A percentile compares a stretch with the other conserved stretches of the same genome.
Conservation (phyloP, 768 basidiomycete genomes). For the Porphyrellus cyaneotinctus region DNA sequence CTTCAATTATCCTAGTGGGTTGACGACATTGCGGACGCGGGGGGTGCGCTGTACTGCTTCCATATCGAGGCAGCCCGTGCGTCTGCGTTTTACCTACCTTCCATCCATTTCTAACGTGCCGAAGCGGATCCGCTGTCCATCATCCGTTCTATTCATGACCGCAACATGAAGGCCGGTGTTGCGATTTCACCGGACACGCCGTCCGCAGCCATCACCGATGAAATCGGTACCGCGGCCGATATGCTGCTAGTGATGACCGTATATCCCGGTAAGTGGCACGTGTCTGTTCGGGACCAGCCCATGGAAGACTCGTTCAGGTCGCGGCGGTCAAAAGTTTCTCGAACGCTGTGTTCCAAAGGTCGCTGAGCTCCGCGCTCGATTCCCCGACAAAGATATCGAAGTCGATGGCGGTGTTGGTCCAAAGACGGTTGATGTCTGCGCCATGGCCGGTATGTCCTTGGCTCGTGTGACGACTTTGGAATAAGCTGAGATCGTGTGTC, state of each 20-base stretch:
- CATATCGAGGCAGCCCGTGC: conserved; percentile 90
- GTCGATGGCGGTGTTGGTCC: conserved; percentile 98
- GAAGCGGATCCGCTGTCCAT: conserved; percentile 70
- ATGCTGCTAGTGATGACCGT: conserved; percentile 99
- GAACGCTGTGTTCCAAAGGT: conserved; percentile 93
- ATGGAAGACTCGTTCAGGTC: conserved; percentile 43
- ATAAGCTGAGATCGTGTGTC: neutral
- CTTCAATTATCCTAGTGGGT: conserved; percentile 70
- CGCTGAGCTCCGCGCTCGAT: conserved; percentile 79
- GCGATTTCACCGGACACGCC: conserved; percentile 97
- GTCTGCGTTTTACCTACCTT: conserved; percentile 22
- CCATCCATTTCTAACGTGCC: conserved; percentile 15
- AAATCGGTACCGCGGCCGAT: conserved; percentile 77
- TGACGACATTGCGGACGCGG: conserved; percentile 90
- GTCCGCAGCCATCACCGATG: conserved; percentile 81
- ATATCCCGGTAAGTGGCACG: conserved; percentile 63
- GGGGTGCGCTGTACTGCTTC: conserved; percentile 93
- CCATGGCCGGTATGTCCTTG: conserved; percentile 66
- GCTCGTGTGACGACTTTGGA: neutral
- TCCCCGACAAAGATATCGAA: conserved; percentile 94
- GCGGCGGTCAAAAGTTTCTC: conserved; percentile 95
- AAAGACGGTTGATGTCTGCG: conserved; percentile 82
- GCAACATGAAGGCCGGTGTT: conserved; percentile 90
- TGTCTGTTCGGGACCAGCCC: neutral
- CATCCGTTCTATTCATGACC: conserved; percentile 74